Percentiles rank a stretch among this genome's conserved stretches.
phyloP scores from a whole-genome alignment of 495 filamentous ascomycete genomes.

The Acidomyces sp. region DNA sequence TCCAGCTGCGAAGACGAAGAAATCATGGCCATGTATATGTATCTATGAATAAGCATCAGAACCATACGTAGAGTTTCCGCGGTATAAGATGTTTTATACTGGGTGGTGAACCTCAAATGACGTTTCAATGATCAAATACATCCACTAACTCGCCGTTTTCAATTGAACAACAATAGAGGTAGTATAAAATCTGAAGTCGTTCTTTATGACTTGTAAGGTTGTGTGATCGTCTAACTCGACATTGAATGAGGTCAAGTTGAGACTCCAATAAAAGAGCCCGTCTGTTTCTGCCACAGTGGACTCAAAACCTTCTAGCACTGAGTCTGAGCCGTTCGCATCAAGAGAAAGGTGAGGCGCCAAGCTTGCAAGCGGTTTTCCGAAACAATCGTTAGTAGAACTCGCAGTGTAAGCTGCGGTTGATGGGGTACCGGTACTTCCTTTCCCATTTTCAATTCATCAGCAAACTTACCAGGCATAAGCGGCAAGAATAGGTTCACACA shows the following conservation, averaged over 20 bases:
- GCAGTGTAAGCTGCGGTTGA: constrained; percentile 20
- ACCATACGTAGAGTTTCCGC: too few species aligned
- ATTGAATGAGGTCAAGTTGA: neutral
- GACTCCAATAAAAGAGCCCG: neutral
- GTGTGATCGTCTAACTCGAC: neutral
- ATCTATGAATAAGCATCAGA: too few species aligned
- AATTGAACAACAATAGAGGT: neutral
- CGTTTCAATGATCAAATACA: constrained; percentile 7
- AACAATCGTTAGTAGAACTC: constrained; percentile 1
- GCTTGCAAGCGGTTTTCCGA: neutral
- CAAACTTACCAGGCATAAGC: too few species aligned
- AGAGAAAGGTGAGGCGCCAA: neutral
- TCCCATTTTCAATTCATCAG: too few species aligned
- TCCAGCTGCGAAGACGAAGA: constrained; percentile 23
- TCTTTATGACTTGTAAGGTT: neutral
- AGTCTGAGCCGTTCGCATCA: neutral
- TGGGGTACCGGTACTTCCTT: constrained; percentile 16
- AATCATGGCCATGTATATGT: constrained; percentile 30
- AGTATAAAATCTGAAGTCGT: neutral
- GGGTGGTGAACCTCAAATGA: constrained; percentile 3
- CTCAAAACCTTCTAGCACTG: neutral
- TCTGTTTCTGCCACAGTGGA: neutral
- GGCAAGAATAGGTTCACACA: too few species aligned
- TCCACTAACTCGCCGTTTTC: neutral
- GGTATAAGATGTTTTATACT: too few species aligned